A percentile compares a stretch with the other conserved stretches of the same genome.
These are phyloP conservation scores for Pseudozyma hubeiensis DNA, from an alignment of 1,284 basidiomycete genomes.

Conservation along the genomic window DNA sequence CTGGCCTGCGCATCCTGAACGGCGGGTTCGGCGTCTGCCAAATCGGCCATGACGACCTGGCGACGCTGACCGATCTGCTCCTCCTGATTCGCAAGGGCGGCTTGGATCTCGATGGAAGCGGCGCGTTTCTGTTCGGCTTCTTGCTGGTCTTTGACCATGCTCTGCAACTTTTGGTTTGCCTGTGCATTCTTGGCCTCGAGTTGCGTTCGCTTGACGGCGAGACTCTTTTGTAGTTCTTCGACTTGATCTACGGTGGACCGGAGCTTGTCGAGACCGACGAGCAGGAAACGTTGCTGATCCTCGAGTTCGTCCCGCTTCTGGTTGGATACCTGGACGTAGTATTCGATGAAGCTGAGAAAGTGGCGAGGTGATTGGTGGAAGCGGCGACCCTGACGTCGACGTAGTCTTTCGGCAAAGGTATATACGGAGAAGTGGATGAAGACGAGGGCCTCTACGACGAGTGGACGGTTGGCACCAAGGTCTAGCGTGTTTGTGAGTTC, in stretches of 20 bases:
- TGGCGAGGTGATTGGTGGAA: constrained; percentile 98
- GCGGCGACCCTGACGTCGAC: constrained; percentile 89
- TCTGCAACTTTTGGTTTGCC: constrained; percentile 95
- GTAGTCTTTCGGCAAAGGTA: constrained; percentile 86
- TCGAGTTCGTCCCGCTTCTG: constrained; percentile 99
- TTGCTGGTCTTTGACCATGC: constrained; percentile 98
- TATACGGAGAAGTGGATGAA: constrained; percentile 91
- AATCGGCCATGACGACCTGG: constrained; percentile 89
- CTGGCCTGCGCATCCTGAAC: constrained; percentile 93
- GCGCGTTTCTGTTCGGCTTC: constrained; percentile 98
- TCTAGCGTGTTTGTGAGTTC: constrained; percentile 65
- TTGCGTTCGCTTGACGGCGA: constrained; percentile 92
- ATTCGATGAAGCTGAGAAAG: constrained; percentile 98
- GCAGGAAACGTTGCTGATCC: constrained; percentile 97
- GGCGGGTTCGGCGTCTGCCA: constrained; percentile 97
- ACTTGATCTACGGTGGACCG: constrained; percentile 87
- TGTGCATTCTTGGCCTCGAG: constrained; percentile 92
- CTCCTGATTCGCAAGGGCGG: constrained; percentile 90
- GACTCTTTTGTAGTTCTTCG: constrained; percentile 86
- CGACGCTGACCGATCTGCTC: constrained; percentile 87
- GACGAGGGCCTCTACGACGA: constrained; percentile 90
- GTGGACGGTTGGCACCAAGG: constrained; percentile 57
- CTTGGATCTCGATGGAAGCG: constrained; percentile 94
- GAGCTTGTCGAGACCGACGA: constrained; percentile 97
- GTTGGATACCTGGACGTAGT: constrained; percentile 94